A percentile compares a stretch with the other conserved stretches of the same genome.
Evolutionary conservation across 2,329 filamentous ascomycete genomes (phyloP).

Genomic region (Rhytidhysteron rufulum): DNA sequence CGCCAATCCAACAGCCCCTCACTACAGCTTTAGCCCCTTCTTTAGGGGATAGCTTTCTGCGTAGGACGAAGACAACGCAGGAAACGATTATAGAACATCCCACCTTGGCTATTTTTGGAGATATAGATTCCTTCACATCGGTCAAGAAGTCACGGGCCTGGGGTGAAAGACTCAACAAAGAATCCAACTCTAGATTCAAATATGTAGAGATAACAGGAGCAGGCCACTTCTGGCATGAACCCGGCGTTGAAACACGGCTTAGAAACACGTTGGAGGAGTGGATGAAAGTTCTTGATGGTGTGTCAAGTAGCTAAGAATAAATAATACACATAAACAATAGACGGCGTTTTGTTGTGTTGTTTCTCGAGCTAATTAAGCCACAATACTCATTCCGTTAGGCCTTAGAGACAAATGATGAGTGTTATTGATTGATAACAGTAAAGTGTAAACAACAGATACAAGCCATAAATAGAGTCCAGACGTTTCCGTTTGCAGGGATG

Average conservation of each 20-base stretch:
- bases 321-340: background rate
- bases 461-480: no score
- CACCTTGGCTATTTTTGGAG: constrained; percentile 71
- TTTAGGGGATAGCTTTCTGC: constrained; percentile 26
- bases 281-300: constrained; percentile 22
- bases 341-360: no score
- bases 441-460: no score
- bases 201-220: constrained; percentile 46
- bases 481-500: no score
- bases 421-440: no score
- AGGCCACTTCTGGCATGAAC: constrained; percentile 50
- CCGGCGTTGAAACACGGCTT: constrained; percentile 36
- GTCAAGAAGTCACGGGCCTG: constrained; percentile 63
- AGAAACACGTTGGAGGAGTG: constrained; percentile 39
- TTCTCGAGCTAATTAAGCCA: no score
- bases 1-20: constrained; percentile 44
- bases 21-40: constrained; percentile 32
- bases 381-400: no score
- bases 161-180: constrained; percentile 51
- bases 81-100: constrained; percentile 21
- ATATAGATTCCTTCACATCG: constrained; percentile 69
- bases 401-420: no score
- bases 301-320: constrained; percentile 2
- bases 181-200: constrained; percentile 28
- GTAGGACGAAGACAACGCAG: constrained; percentile 8